Base-by-base conservation (phyloP, 768 basidiomycete genomes). In the Rhodotorula babjevae region DNA sequence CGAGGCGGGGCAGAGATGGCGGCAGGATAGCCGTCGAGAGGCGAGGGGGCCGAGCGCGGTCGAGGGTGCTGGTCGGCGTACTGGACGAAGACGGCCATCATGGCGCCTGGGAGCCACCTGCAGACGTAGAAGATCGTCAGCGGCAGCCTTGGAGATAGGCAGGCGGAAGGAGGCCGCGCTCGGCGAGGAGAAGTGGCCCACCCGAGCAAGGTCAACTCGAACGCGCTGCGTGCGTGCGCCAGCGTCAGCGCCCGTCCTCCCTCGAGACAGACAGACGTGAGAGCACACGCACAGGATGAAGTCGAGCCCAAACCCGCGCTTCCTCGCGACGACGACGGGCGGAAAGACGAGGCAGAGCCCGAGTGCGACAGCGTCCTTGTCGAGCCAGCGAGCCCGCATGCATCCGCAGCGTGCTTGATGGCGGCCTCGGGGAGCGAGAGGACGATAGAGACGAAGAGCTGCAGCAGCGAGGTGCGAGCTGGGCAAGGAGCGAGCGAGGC, bases 61-160 rank as follows among this genome's bases (percentile, higher is more conserved):
- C 56, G 36, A 2, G 49, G 42, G 0, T 40, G 40, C 1, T 42
- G 58, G 18, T 68, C 71, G 12, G 56, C 52, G 53, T 64, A 72
- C 11, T 61, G 52, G 42, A 72, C 44, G 53, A 50, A 72, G 3
- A 72, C 25, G 18, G 71, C 71, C 63, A 72, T 65, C 71, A 72
- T 72, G 1, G 29, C 47, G 7, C 67, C 71, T 2, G 63, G 63
- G 0, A 72, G 4, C 71, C 71, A 72, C 7, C 71, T 72, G 33
- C n/a, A n/a, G n/a, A n/a, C n/a, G n/a, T n/a, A n/a, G n/a, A n/a
- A n/a, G n/a, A n/a, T n/a, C n/a, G n/a, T n/a, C n/a, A n/a, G n/a
- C n/a, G n/a, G n/a, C n/a, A n/a, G n/a, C n/a, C n/a, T n/a, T n/a
- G n/a, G n/a, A n/a, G n/a, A n/a, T n/a, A n/a, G n/a, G n/a, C n/a